Evolutionary conservation across 2,329 filamentous ascomycete species (phyloP), one percentile per base, ranked within the genome.

Genomic region (Aplosporella prunicola): DNA sequence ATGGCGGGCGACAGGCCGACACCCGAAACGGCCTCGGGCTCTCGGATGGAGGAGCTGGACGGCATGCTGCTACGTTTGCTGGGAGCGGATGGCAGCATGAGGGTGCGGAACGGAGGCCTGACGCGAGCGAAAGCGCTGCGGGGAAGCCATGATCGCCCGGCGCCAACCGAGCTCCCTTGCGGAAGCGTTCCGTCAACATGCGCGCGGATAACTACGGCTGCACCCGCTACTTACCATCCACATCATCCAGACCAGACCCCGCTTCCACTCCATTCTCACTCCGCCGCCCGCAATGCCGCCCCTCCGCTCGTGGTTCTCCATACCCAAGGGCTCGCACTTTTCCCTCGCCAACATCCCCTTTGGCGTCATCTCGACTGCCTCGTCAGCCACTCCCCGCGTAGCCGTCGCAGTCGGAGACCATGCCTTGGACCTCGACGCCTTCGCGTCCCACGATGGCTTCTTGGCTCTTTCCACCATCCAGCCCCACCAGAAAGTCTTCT

Each of bases 261-360:
- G n/a, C 8, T 28, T 35, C 23, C 37, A 37, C 13, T 13, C 17
- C 14, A 22, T 9, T 15, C 31, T 18, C n/a, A 11, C 32, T 32
- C 17, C 28, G 4, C 16, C 20, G 8, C 7, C 30, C 37, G 26
- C 41, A 43, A 61, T 61, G 58, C 36, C 58, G 44, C 42, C 57
- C 9, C 46, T 58, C 18, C 46, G 47, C 20, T 78, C 73, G 37
- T 80, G 76, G 76, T 64, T 80, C 39, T 58, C 59, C 33, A 76
- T 80, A 42, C 71, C 76, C 31, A 63, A 66, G 35, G 63, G 67
- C 40, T 79, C 73, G 40, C 76, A 78, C 51, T 87, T 87, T 61
- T 84, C 82, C 7, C 64, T 89, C 35, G 76, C 79, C 51, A 91
- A 91, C 55, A 80, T 91, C 37, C 84, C 84, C 2, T 89, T 89